Conservation (phyloP, 345 rosid genomes). For the Corymbia maculata region DNA sequence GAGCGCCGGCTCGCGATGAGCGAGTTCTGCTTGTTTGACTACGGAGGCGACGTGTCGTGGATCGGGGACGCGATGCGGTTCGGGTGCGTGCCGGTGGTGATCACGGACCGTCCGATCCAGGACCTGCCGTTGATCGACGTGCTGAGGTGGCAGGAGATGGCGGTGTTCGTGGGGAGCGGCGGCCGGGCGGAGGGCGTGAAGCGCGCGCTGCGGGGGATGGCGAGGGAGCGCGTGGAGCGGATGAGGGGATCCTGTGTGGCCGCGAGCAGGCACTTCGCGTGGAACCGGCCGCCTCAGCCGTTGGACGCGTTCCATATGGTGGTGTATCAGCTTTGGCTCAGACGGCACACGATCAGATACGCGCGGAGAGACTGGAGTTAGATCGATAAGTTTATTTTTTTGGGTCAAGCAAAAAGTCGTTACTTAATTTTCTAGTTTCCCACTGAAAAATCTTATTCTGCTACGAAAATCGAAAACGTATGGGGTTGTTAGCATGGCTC, state of each 20-base stretch:
- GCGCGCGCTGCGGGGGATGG: constrained; percentile 14
- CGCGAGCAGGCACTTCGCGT: constrained; percentile 28
- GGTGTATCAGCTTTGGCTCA: constrained; percentile 57
- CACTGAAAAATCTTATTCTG: neutral
- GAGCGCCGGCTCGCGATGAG: constrained; percentile 14
- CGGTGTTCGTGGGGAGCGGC: constrained; percentile 21
- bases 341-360: constrained; percentile 53
- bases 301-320: constrained; percentile 36
- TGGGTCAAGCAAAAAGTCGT: neutral
- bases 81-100: constrained; percentile 50
- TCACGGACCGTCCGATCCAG: constrained; percentile 46
- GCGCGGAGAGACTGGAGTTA: constrained; percentile 5
- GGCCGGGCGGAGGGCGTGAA: constrained; percentile 20
- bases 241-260: constrained; percentile 18
- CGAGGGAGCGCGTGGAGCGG: constrained; percentile 7
- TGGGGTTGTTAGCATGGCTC: neutral
- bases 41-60: constrained; percentile 23
- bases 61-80: constrained; percentile 39
- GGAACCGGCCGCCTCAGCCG: constrained; percentile 41
- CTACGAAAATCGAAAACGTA: neutral
- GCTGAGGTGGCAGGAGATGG: constrained; percentile 43
- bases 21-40: constrained; percentile 43
- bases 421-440: neutral
- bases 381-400: neutral
- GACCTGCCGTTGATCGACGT: constrained; percentile 52